Evolutionary conservation across 768 basidiomycete genomes (phyloP).

Genomic region (Trametes cinnabarina): DNA sequence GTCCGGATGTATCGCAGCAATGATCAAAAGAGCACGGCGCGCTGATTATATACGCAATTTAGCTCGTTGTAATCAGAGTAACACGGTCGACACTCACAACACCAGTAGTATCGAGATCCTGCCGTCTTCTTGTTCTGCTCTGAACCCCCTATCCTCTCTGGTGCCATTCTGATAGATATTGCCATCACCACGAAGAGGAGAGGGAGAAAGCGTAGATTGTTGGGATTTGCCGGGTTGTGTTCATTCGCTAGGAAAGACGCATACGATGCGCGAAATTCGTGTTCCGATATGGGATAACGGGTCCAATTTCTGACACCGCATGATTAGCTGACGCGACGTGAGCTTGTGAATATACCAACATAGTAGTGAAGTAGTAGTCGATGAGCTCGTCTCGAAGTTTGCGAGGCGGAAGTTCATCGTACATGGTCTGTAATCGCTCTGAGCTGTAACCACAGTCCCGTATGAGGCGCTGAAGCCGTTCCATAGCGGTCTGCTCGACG

Average conservation of each 20-base stretch:
- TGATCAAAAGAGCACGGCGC: conserved; percentile 82
- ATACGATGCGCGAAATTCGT: conserved; percentile 74
- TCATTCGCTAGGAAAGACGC: conserved; percentile 61
- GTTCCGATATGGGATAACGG: conserved; percentile 86
- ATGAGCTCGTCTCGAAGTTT: conserved; percentile 73
- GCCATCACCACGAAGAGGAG: conserved; percentile 93
- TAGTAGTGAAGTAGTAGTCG: conserved; percentile 74
- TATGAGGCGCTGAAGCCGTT: conserved; percentile 81
- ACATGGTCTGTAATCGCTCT: conserved; percentile 84
- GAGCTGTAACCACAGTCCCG: conserved; percentile 92
- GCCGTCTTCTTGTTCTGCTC: conserved; percentile 71
- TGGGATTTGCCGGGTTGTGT: conserved; percentile 58
- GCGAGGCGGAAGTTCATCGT: conserved; percentile 83
- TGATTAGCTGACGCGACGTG: background rate
- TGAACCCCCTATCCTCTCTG: conserved; percentile 81
- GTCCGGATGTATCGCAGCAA: conserved; percentile 91
- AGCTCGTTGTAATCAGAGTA: background rate
- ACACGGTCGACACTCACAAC: conserved; percentile 56
- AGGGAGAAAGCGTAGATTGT: conserved; percentile 82
- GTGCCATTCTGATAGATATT: conserved; percentile 80
- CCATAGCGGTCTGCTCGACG: conserved; percentile 56
- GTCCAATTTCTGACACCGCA: conserved; percentile 74
- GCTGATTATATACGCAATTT: conserved; percentile 44
- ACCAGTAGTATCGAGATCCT: conserved; percentile 92
- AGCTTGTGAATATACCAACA: conserved; percentile 45